Conservation (phyloP, 1,139 yeast genomes). For the Pichia sp. region DNA sequence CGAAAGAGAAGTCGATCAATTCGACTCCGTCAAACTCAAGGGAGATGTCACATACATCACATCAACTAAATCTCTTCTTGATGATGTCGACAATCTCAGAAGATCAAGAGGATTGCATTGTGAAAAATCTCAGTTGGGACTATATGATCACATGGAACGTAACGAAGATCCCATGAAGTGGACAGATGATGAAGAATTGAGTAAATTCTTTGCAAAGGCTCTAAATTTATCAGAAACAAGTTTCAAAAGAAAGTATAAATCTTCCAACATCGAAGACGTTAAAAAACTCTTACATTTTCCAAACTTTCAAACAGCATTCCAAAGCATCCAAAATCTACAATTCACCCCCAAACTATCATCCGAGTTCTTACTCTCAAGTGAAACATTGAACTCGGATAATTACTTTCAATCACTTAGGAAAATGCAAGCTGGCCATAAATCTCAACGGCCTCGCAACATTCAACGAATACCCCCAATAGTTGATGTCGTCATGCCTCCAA, state of each 20-base stretch:
- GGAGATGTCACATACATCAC: slow-evolving; percentile 7
- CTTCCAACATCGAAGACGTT: not conserved
- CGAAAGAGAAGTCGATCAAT: slow-evolving; percentile 32
- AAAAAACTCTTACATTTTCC: not conserved
- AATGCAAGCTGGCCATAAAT: too few species aligned
- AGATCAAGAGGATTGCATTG: slow-evolving; percentile 31
- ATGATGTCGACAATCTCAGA: slow-evolving; percentile 56
- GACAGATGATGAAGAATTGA: slow-evolving; percentile 34
- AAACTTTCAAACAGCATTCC: slow-evolving; percentile 16
- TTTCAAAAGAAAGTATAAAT: slow-evolving; percentile 6
- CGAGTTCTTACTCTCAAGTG: too few species aligned
- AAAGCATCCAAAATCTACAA: slow-evolving; percentile 15
- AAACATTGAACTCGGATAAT: too few species aligned
- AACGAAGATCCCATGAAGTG: slow-evolving; percentile 24
- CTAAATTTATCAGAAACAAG: slow-evolving; percentile 16
- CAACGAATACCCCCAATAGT: too few species aligned
- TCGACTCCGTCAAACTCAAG: slow-evolving; percentile 28
- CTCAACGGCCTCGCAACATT: too few species aligned
- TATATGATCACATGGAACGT: slow-evolving; percentile 22
- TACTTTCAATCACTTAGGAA: too few species aligned
- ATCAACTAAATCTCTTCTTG: slow-evolving; percentile 49
- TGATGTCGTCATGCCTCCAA: too few species aligned
- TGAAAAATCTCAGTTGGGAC: slow-evolving; percentile 15
- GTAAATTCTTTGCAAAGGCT: slow-evolving; percentile 25
- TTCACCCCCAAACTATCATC: too few species aligned